Evolutionary conservation across 1,139 yeast genomes (phyloP), one percentile per base, ranked within the genome.

Genomic region (Pneumocystis wakefieldiae): DNA sequence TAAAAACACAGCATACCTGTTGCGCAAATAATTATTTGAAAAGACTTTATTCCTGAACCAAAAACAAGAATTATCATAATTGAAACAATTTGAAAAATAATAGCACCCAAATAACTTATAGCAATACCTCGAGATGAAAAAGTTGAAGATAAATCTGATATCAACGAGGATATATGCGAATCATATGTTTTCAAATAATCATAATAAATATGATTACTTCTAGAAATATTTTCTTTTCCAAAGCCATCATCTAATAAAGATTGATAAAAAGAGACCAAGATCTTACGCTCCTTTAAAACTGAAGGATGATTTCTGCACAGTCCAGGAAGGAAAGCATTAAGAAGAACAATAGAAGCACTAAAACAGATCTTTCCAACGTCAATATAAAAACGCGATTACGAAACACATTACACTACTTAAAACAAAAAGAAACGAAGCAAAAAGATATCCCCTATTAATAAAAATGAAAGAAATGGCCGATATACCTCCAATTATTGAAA

Each of bases 271-370:
- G 39, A 37, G 24, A 3, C 29, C 3, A 24, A 29, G 14, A 12
- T 57, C 5, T 37, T 53, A 32, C 17, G 29, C 12, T 32, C 19
- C 35, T 35, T 36, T 15, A 64, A 17, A 32, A 64, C 64, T 1
- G 66, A 67, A 4, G 71, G 71, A 63, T 73, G 73, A 61, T 76
- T 73, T 61, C 77, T 74, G 3, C 78, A 85, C 59, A 85, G 71
- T 0, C 80, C 77, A 0, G 90, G 88, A 48, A 85, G 71, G 66
- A 81, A 80, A 1, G 90, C 83, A 71, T 85, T 85, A n/a, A 88
- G 89, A 66, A 88, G 84, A 14, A 85, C 90, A 62, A 83, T 82
- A 2, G 84, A 86, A 3, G 85, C 86, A 0, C 91, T 90, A 73
- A 81, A 85, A 29, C 85, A 80, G n/a, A 65, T 59, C 67, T 66